Base-by-base conservation (phyloP, 2,329 filamentous ascomycete species). In the Cercospora berteroae region DNA sequence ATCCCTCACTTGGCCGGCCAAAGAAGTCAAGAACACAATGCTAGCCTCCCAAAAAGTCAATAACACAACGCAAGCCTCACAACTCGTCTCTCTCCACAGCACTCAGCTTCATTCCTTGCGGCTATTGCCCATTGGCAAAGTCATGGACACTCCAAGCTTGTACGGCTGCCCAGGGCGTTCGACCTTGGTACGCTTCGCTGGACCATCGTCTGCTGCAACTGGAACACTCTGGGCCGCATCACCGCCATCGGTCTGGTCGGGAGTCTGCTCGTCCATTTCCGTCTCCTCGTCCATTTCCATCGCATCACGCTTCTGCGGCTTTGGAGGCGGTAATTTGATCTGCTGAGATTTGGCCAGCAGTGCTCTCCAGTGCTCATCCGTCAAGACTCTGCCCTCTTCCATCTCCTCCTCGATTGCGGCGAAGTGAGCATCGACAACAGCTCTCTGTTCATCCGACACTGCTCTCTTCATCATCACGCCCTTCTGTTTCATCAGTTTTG, bases 381-480 rank as follows among this genome's bases (percentile, higher is more conserved):
- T 27, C 55, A 60, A 20, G 10, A 48, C 55, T 7, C 5, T 18
- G 29, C 55, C 25, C 8, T 50, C 63, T 2, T 65, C 29, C 63
- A 65, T 65, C 29, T 65, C 27, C 27, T 59, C 42, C 42, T 60
- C 55, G 27, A 65, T 60, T 10, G 16, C 29, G n/a, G 36, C 56
- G 39, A 65, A 65, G 29, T 60, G 36, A 4, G 16, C 5, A 5
- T 50, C 27, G 16, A 60, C 56, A 7, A 42, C 4, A 13, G 29
- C 18, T 39, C 33, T 20, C 39, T 65, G 39, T 27, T 52, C 55
- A 5, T 36, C 20, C 12, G 36, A 33, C 39, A 60, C 16, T 33
- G 63, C 63, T 31, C 44, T 29, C 25, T 39, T 29, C 16, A 52
- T 25, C 6, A 57, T 57, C 25, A 36, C 2, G 20, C 42, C 7